Base-by-base conservation (phyloP, 129 eudicot genomes). In the Oenanthe sinensis region DNA sequence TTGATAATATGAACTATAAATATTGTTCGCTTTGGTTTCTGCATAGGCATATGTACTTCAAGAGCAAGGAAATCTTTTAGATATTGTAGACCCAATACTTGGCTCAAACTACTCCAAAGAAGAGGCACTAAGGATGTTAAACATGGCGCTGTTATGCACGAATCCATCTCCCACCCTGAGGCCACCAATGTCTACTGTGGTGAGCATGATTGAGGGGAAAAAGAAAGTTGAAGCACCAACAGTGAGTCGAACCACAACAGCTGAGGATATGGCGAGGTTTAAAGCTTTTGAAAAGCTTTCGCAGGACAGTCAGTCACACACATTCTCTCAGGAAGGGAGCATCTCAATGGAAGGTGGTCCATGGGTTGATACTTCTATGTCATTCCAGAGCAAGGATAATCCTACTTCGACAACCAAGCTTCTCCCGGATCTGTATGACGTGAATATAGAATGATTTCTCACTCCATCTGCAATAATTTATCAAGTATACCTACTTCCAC, bases 41-140 rank as follows among this genome's bases (percentile, higher is more conserved):
- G 19, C 48, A 47, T 52, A 88, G 92, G 89, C 89, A 10, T 83
- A 83, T 47, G 87, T 85, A 44, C 85, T 83, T 50, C 85, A 85
- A 86, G 89, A 88, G 75, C 89, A 83, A 77, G 91, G 89, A 10
- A 83, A 83, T 75, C 89, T 88, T 47, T 15, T 88, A 42, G 89
- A 88, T 16, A 84, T 83, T 1, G 87, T 88, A 70, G 91, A 88
- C 55, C 87, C 87, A 3, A 72, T 15, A 49, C 87, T 88, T 15
- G 89, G 87, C n/a, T 43, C 81, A 37, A 72, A 76, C 28, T 88
- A 78, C 79, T 71, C 82, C 6, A 19, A 81, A 55, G 77, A 83
- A 39, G 91, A 88, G 84, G 91, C 88, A 17, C 20, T 75, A 80
- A 65, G 84, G 49, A 83, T 88, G 86, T 33, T 33, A 33, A 33